phyloP scores from a whole-genome alignment of 768 basidiomycete species.

The Tephrocybe rancida region DNA sequence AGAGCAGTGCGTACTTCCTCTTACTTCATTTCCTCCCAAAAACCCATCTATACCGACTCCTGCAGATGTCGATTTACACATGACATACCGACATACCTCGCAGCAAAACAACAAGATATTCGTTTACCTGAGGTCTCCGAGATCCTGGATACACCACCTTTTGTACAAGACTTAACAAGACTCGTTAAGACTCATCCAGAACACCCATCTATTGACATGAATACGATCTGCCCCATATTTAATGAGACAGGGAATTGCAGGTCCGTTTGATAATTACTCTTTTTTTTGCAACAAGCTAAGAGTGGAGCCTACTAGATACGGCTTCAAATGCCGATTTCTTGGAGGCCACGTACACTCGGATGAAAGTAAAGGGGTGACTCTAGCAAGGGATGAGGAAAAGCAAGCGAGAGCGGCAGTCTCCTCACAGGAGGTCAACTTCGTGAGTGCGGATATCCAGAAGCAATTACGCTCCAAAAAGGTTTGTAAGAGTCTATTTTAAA shows the following conservation, averaged over 20 bases:
- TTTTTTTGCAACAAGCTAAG: background rate
- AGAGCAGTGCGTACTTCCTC: constrained; percentile 43
- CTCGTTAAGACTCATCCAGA: constrained; percentile 28
- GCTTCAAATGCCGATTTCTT: constrained; percentile 91
- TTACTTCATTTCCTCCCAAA: background rate
- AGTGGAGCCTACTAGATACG: constrained; percentile 51
- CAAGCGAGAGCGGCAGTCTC: constrained; percentile 48
- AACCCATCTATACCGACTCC: background rate
- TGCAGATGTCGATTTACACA: constrained; percentile 80
- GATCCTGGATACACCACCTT: constrained; percentile 53
- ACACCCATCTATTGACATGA: constrained; percentile 44
- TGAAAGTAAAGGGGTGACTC: constrained; percentile 42
- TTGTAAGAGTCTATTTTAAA: constrained; percentile 9
- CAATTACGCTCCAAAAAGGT: constrained; percentile 73
- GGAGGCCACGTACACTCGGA: constrained; percentile 67
- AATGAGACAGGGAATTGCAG: constrained; percentile 73
- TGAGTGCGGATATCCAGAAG: constrained; percentile 59
- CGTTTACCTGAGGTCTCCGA: constrained; percentile 49
- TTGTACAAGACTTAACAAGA: constrained; percentile 36
- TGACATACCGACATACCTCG: constrained; percentile 75
- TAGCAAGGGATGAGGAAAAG: constrained; percentile 61
- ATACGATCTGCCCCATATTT: constrained; percentile 67
- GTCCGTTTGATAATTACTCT: constrained; percentile 23
- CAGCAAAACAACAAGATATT: constrained; percentile 75
- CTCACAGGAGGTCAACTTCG: constrained; percentile 70